Percentiles rank a stretch among this genome's conserved stretches.
These are phyloP conservation scores for Ogataea paraovalis DNA, from an alignment of 805 yeast species.

Conservation along the genomic window DNA sequence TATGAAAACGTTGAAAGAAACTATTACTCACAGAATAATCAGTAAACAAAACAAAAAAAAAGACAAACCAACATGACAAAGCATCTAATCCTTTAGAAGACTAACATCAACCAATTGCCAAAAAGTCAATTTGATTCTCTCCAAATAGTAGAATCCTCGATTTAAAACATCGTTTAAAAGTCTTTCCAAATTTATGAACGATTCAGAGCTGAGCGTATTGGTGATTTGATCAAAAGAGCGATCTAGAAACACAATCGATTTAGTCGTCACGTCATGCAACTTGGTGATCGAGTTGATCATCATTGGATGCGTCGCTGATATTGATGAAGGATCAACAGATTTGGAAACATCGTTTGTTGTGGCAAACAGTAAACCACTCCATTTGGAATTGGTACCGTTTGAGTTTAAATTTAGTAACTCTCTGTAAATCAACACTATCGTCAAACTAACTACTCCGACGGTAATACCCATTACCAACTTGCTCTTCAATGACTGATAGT, in stretches of 20 bases:
- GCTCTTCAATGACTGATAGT: conserved; percentile 11
- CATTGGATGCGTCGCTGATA: neutral
- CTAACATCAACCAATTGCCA: conserved; percentile 13
- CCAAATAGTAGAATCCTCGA: conserved; percentile 15
- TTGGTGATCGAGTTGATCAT: neutral
- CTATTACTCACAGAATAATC: neutral
- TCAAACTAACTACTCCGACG: conserved; percentile 28
- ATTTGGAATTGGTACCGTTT: neutral
- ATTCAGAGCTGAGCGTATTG: neutral
- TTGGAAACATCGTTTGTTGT: neutral
- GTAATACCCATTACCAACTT: conserved; percentile 25
- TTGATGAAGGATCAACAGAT: neutral
- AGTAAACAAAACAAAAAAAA: neutral
- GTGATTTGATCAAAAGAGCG: neutral
- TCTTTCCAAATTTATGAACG: neutral
- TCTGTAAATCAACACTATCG: conserved; percentile 26
- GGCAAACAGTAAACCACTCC: neutral
- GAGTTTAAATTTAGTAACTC: conserved; percentile 9
- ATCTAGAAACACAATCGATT: conserved; percentile 1
- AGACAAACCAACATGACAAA: neutral
- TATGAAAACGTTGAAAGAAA: neutral
- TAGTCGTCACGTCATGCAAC: conserved; percentile 4
- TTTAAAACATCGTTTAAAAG: conserved; percentile 8
- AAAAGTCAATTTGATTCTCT: conserved; percentile 20
- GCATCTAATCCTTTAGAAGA: neutral